phyloP scores from a whole-genome alignment of 2,329 filamentous ascomycete genomes.

The Diaporthe australafricana region DNA sequence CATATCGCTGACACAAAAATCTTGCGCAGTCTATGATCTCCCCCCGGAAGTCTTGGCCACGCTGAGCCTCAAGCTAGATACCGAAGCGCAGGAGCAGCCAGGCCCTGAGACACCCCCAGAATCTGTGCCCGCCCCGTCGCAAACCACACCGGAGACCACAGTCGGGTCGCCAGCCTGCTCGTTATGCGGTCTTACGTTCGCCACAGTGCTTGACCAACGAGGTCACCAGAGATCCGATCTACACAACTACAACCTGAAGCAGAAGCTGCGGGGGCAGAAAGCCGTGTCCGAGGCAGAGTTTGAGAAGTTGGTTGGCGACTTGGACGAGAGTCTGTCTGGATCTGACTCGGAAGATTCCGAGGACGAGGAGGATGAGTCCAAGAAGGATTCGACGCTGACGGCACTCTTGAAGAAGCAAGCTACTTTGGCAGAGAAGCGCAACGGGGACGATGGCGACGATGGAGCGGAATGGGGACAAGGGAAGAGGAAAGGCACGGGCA shows the following conservation, averaged over 20 bases:
- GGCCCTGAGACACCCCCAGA: slow-evolving; percentile 45
- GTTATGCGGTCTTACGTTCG: slow-evolving; percentile 80
- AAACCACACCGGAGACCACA: slow-evolving; percentile 45
- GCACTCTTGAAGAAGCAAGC: slow-evolving; percentile 87
- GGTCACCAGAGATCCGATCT: slow-evolving; percentile 90
- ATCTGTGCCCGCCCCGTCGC: slow-evolving; percentile 41
- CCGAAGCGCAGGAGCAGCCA: slow-evolving; percentile 48
- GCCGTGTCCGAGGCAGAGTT: slow-evolving; percentile 86
- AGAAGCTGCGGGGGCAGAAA: slow-evolving; percentile 80
- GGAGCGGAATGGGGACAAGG: slow-evolving; percentile 56
- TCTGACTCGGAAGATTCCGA: slow-evolving; percentile 81
- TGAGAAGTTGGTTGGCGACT: slow-evolving; percentile 82
- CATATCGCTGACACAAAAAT: slow-evolving; percentile 36
- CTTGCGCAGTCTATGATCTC: slow-evolving; percentile 79
- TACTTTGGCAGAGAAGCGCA: slow-evolving; percentile 69
- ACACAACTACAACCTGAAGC: slow-evolving; percentile 94
- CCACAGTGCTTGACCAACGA: slow-evolving; percentile 82
- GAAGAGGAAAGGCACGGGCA: slow-evolving; percentile 69
- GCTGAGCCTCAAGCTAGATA: slow-evolving; percentile 68
- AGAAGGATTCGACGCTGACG: slow-evolving; percentile 78
- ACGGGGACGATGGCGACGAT: slow-evolving; percentile 55
- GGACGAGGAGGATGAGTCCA: slow-evolving; percentile 66
- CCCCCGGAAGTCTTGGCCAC: slow-evolving; percentile 78
- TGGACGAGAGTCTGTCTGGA: slow-evolving; percentile 93
- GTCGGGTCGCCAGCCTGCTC: slow-evolving; percentile 81